phyloP scores from a whole-genome alignment of 2,329 filamentous ascomycete species.

The Colletotrichum sansevieriae region DNA sequence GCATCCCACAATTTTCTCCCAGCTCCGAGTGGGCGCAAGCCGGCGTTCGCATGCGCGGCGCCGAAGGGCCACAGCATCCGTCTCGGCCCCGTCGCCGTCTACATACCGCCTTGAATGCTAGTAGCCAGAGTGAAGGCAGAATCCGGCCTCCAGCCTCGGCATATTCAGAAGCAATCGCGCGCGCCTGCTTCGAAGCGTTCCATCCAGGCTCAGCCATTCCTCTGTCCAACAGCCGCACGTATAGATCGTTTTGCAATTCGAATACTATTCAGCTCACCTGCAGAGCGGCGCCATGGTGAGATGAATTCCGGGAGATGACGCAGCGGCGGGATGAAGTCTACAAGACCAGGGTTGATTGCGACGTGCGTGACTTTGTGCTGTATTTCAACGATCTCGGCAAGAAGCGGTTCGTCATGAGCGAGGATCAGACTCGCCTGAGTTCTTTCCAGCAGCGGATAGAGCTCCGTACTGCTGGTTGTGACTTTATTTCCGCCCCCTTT shows the following conservation, averaged over 20 bases:
- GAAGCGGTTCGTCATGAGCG: constrained; percentile 45
- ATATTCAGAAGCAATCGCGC: constrained; percentile 47
- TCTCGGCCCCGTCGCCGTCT: constrained; percentile 47
- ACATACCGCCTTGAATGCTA: constrained; percentile 48
- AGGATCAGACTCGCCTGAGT: constrained; percentile 54
- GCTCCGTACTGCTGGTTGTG: constrained; percentile 42
- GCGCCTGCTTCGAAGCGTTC: constrained; percentile 50
- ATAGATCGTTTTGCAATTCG: constrained; percentile 48
- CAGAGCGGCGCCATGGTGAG: constrained; percentile 52
- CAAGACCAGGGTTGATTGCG: constrained; percentile 49
- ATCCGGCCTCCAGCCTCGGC: constrained; percentile 47
- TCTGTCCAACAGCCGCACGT: constrained; percentile 45
- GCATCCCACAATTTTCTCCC: constrained; percentile 55
- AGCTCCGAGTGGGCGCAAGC: constrained; percentile 55
- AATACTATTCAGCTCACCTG: constrained; percentile 44
- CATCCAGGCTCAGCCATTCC: constrained; percentile 46
- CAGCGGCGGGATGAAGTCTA: constrained; percentile 57
- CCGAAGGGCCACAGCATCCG: constrained; percentile 50
- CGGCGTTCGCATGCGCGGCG: constrained; percentile 48
- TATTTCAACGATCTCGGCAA: constrained; percentile 45
- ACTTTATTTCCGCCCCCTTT: neutral
- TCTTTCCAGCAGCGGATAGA: constrained; percentile 51
- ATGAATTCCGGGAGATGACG: constrained; percentile 55
- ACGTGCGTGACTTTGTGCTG: constrained; percentile 47
- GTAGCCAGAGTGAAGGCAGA: constrained; percentile 51